Conservation (phyloP, 192 early-diverging fungal genomes). For the Podila minutissima region DNA sequence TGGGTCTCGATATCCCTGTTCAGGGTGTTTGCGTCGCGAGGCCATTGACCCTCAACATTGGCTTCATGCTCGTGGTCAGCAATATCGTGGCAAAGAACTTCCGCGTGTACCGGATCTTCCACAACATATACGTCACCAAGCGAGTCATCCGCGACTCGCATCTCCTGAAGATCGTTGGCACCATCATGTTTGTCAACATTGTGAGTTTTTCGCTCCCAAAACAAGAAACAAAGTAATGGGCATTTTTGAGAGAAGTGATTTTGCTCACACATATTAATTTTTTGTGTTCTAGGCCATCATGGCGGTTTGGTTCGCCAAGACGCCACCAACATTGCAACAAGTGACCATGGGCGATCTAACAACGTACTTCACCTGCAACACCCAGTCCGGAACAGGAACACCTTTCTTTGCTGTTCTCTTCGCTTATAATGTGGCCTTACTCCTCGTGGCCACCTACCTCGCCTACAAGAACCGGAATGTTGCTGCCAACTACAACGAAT, state of each 20-base stretch:
- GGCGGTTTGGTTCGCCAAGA: slow-evolving; percentile 28
- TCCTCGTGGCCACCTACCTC: slow-evolving; percentile 28
- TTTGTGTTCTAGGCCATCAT: slow-evolving; percentile 40
- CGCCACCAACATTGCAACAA: slow-evolving; percentile 16
- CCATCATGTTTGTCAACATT: slow-evolving; percentile 44
- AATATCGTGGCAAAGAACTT: slow-evolving; percentile 65
- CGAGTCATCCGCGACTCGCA: slow-evolving; percentile 38
- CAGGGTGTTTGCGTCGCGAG: slow-evolving; percentile 31
- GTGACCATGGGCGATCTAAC: slow-evolving; percentile 27
- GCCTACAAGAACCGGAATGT: slow-evolving; percentile 55
- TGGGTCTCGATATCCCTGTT: slow-evolving; percentile 43
- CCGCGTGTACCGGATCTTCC: slow-evolving; percentile 49
- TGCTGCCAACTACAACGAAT: slow-evolving; percentile 57
- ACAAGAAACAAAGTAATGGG: no score
- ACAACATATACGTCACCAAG: slow-evolving; percentile 52
- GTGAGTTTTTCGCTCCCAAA: slow-evolving; percentile 14
- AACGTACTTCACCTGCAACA: slow-evolving; percentile 26
- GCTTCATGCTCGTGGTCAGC: slow-evolving; percentile 54
- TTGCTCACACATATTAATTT: not conserved
- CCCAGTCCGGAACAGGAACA: slow-evolving; percentile 4
- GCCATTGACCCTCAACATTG: slow-evolving; percentile 49
- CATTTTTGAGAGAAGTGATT: no score
- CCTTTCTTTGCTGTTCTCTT: slow-evolving; percentile 40
- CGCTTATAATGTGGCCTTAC: slow-evolving; percentile 51
- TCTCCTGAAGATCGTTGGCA: slow-evolving; percentile 40